These are phyloP conservation scores for Zygosaccharomyces siamensis DNA, from an alignment of 805 yeast genomes.

Conservation along the genomic window DNA sequence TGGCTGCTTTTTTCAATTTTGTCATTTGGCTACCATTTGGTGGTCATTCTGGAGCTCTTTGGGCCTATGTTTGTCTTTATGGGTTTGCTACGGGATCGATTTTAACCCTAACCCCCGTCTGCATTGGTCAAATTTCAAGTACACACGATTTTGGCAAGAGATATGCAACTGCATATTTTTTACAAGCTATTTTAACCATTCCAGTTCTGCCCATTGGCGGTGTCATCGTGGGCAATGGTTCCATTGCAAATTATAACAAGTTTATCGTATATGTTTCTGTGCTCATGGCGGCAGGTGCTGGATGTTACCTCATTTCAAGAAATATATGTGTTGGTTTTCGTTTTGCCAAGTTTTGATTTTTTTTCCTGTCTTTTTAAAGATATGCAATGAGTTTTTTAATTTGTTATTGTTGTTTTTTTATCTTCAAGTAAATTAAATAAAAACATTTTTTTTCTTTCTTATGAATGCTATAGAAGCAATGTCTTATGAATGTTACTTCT, in stretches of 20 bases:
- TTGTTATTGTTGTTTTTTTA: neutral
- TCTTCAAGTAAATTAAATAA: neutral
- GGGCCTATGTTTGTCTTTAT: conserved; percentile 45
- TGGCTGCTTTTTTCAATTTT: conserved; percentile 36
- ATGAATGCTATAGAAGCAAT: neutral
- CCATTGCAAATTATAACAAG: conserved; percentile 36
- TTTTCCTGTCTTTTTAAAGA: too few relatives aligned
- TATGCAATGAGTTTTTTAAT: neutral
- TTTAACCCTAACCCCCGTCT: conserved; percentile 53
- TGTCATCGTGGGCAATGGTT: conserved; percentile 39
- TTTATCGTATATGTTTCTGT: conserved; percentile 44
- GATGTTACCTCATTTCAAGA: too few relatives aligned
- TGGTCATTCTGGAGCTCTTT: conserved; percentile 33
- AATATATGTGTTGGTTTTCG: too few relatives aligned
- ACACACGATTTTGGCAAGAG: conserved; percentile 52
- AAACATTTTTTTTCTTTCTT: neutral
- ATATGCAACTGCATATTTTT: conserved; percentile 53
- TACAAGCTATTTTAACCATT: conserved; percentile 49
- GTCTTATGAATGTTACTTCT: too few relatives aligned
- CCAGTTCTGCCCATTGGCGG: conserved; percentile 49
- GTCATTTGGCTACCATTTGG: conserved; percentile 44
- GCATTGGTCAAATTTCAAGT: conserved; percentile 54
- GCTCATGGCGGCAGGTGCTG: conserved; percentile 36
- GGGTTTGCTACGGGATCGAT: conserved; percentile 57
- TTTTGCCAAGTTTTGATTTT: too few relatives aligned